Conservation (phyloP, 2,329 filamentous ascomycete genomes). For the Colletotrichum sp. region DNA sequence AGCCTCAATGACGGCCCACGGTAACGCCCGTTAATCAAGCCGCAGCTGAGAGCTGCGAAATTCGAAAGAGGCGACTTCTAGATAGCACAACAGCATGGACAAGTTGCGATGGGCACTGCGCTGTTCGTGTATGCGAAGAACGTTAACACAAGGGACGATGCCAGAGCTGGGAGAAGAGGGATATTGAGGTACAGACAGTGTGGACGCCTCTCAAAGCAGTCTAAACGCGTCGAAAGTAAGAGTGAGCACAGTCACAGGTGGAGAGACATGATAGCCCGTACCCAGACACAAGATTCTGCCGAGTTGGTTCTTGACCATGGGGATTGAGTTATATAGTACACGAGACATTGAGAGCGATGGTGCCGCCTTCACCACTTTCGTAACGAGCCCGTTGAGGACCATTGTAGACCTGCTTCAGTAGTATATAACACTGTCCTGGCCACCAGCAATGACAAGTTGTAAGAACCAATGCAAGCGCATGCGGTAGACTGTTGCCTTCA, state of each 20-base stretch:
- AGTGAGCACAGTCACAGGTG: too few species aligned
- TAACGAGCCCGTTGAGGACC: too few species aligned
- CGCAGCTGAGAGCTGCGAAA: neutral
- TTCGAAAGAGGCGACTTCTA: rapidly evolving
- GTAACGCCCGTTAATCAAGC: neutral
- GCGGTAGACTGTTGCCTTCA: rapidly evolving
- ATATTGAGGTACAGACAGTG: neutral
- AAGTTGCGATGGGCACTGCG: rapidly evolving
- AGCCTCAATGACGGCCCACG: rapidly evolving
- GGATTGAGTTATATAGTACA: too few species aligned
- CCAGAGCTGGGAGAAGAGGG: neutral
- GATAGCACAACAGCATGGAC: neutral
- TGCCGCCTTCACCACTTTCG: too few species aligned
- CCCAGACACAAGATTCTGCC: too few species aligned
- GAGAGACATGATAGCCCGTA: too few species aligned
- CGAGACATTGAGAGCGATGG: too few species aligned
- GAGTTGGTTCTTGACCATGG: too few species aligned
- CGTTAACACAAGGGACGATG: rapidly evolving
- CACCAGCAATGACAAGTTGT: rapidly evolving
- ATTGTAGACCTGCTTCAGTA: too few species aligned
- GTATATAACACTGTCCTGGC: neutral
- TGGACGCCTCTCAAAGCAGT: too few species aligned
- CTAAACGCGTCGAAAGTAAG: too few species aligned
- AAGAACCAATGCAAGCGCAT: neutral
- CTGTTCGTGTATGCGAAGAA: neutral